phyloP scores from a whole-genome alignment of 345 rosid genomes.

The Sapria himalayana region DNA sequence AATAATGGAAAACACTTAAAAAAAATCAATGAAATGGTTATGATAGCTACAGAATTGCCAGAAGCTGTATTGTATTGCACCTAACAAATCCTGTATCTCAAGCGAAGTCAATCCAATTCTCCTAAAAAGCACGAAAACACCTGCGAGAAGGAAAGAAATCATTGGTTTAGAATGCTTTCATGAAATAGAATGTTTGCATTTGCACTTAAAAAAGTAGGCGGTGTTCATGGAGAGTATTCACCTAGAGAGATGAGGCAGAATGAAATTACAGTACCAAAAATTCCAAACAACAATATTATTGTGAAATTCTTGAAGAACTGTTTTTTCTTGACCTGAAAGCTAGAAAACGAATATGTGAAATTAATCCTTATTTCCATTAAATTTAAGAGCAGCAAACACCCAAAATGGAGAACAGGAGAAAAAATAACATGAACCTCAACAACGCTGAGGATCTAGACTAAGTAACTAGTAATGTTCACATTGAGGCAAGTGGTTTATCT shows the following conservation, averaged over 20 bases:
- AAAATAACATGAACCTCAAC: not conserved
- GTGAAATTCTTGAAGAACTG: conserved; percentile 57
- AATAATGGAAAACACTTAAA: conserved; percentile 5
- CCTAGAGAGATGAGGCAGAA: conserved; percentile 44
- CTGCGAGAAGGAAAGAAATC: too few relatives aligned
- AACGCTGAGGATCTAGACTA: too few relatives aligned
- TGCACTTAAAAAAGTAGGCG: too few relatives aligned
- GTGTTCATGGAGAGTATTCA: too few relatives aligned
- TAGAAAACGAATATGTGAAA: too few relatives aligned
- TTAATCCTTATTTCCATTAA: too few relatives aligned
- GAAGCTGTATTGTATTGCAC: conserved; percentile 10
- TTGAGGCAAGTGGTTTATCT: too few relatives aligned
- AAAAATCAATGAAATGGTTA: not conserved
- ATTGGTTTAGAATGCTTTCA: too few relatives aligned
- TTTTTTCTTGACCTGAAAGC: conserved; percentile 73
- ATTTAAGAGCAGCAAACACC: not conserved
- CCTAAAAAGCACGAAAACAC: conserved; percentile 19
- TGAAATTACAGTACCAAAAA: conserved; percentile 46
- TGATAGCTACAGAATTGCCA: not conserved
- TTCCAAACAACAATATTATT: conserved; percentile 41
- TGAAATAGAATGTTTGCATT: too few relatives aligned
- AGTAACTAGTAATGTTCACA: not conserved
- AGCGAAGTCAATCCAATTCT: conserved; percentile 25
- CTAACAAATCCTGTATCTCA: conserved; percentile 23
- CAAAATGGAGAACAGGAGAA: not conserved